A percentile compares a stretch with the other conserved stretches of the same genome.
These are phyloP conservation scores for Beauveria caledonica DNA, from an alignment of 2,329 filamentous ascomycete genomes.

Conservation along the genomic window DNA sequence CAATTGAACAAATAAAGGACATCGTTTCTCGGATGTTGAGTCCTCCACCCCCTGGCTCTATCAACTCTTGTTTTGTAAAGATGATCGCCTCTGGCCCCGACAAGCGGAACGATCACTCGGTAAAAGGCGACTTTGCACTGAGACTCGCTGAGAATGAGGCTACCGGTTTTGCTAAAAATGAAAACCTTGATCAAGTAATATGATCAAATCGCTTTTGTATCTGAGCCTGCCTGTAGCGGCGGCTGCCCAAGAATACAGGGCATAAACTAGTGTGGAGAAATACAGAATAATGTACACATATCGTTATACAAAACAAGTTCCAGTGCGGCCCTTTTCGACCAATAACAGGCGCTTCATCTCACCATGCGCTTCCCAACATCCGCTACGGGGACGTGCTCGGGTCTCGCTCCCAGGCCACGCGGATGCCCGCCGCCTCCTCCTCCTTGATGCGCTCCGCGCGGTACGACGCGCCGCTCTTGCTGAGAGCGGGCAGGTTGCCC, in stretches of 20 bases:
- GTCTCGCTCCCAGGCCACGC: conserved; percentile 37
- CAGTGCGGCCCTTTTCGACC: background rate
- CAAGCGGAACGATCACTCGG: too few relatives aligned
- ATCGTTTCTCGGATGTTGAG: too few relatives aligned
- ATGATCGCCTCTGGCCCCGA: too few relatives aligned
- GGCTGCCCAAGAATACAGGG: background rate
- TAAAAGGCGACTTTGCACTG: too few relatives aligned
- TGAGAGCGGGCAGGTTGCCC: conserved; percentile 33
- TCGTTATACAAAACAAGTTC: background rate
- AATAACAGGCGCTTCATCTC: background rate
- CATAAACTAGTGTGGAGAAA: background rate
- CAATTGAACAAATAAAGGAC: too few relatives aligned
- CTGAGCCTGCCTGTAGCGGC: background rate
- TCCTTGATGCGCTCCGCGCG: conserved; percentile 45
- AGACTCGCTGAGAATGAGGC: too few relatives aligned
- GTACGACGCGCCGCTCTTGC: conserved; percentile 48
- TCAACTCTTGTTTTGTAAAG: too few relatives aligned
- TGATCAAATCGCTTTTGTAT: background rate
- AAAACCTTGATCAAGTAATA: background rate
- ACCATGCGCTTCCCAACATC: background rate
- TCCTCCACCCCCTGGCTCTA: too few relatives aligned
- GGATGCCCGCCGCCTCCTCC: conserved; percentile 38
- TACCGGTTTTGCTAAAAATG: too few relatives aligned
- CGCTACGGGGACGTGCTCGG: background rate
- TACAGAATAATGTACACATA: conserved; percentile 1